Evolutionary conservation across 1,284 basidiomycete species (phyloP), one percentile per base, ranked within the genome.

Genomic region (Ustilago cynodontis): DNA sequence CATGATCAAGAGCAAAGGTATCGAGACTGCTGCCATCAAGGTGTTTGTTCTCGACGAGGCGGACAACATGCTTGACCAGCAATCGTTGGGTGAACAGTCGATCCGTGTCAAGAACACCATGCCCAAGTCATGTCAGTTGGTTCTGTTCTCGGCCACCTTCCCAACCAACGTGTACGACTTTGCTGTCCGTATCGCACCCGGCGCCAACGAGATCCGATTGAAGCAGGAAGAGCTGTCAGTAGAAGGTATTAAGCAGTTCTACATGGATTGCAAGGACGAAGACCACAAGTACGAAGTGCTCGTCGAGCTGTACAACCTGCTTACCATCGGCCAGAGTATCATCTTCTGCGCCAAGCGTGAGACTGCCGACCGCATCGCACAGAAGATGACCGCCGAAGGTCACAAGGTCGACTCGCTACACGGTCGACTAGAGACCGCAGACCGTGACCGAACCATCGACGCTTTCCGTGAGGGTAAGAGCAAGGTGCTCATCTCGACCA

Each of bases 121-220:
- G 62, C 91, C 92, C 49, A 80, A 81, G 71, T 88, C 88, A 7
- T 89, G 90, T 29, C 97, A 99, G 86, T 94, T 95, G 71, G 92
- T 99, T 67, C 91, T 99, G 62, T 99, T 99, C 88, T 98, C 95
- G 3, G 97, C 97, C 43, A 99, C 97, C 2, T 99, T 99, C 90
- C 94, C 95, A 14, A 93, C 97, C 82, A 90, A 93, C 73, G 96
- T 99, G 71, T 92, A 94, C 61, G 88, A 88, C 18, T 99, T 97
- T 86, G 96, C 97, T 9, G 89, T 89, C 70, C 93, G 94, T 79
- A 95, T 99, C 85, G 95, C 96, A 16, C 95, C 97, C 0, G 90
- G 90, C 37, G 93, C 97, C 66, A 99, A 99, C 89, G 94, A 96
- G 88, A 98, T 99, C 82, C 93, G 94, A 87, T 89, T 99, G 53